A percentile compares a stretch with the other conserved stretches of the same genome.
These are phyloP conservation scores for Pseudopithomyces maydicus DNA, from an alignment of 2,329 filamentous ascomycete genomes.

Conservation along the genomic window DNA sequence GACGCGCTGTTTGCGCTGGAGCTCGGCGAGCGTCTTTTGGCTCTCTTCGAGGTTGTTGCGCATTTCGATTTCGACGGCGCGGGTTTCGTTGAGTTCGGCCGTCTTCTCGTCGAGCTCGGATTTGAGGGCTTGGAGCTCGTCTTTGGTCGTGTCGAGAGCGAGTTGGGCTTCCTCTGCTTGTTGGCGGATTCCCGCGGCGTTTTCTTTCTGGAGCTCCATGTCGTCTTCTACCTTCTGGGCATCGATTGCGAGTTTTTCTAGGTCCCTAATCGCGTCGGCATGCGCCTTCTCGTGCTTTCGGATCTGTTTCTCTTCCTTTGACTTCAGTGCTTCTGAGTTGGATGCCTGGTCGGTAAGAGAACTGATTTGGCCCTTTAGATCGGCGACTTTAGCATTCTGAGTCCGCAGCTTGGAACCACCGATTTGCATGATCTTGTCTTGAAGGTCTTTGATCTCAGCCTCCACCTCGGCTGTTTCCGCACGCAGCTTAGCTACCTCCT, in stretches of 20 bases:
- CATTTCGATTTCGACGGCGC: slow-evolving; percentile 95
- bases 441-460: slow-evolving; percentile 87
- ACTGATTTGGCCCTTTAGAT: slow-evolving; percentile 79
- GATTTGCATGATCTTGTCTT: slow-evolving; percentile 98
- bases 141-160: slow-evolving; percentile 76
- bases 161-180: slow-evolving; percentile 82
- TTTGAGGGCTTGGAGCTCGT: slow-evolving; percentile 80
- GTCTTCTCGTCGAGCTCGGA: slow-evolving; percentile 85
- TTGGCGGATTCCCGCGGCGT: slow-evolving; percentile 72
- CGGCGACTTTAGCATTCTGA: slow-evolving; percentile 89
- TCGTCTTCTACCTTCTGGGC: slow-evolving; percentile 79
- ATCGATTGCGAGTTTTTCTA: slow-evolving; percentile 72
- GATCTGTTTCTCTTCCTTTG: slow-evolving; percentile 92
- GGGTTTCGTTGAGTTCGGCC: slow-evolving; percentile 82
- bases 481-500: slow-evolving; percentile 79
- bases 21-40: slow-evolving; percentile 84
- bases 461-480: slow-evolving; percentile 88
- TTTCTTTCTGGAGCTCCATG: slow-evolving; percentile 75
- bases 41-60: slow-evolving; percentile 97
- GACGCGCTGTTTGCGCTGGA: slow-evolving; percentile 73
- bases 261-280: slow-evolving; percentile 77
- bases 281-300: slow-evolving; percentile 84
- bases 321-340: slow-evolving; percentile 82
- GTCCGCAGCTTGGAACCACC: slow-evolving; percentile 90
- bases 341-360: slow-evolving; percentile 82